Conservation (phyloP, 352 stramenopile genomes). For the Phytophthora cactorum region DNA sequence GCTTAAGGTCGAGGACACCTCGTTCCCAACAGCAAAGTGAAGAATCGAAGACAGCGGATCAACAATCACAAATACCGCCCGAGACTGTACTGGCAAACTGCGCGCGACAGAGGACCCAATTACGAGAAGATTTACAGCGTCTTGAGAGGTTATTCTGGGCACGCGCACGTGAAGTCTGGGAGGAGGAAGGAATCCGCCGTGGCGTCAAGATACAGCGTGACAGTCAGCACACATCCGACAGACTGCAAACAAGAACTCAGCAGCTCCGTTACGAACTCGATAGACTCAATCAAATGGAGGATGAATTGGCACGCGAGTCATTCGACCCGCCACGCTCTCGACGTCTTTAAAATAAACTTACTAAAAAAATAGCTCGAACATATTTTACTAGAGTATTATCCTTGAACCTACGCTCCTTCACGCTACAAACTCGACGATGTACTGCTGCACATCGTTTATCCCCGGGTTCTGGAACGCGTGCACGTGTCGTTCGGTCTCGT, state of each 20-base stretch:
- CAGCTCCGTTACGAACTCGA: slow-evolving; percentile 25
- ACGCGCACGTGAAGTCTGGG: slow-evolving; percentile 34
- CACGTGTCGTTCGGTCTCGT: slow-evolving; percentile 26
- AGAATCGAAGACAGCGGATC: slow-evolving; percentile 10
- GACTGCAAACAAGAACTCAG: slow-evolving; percentile 11
- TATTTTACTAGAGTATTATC: neutral
- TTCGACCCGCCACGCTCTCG: neutral
- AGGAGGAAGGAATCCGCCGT: slow-evolving; percentile 23
- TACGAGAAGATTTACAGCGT: slow-evolving; percentile 39
- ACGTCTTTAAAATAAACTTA: slow-evolving; percentile 6
- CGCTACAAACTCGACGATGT: slow-evolving; percentile 46
- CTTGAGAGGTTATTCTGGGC: slow-evolving; percentile 47
- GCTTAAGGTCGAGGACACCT: neutral
- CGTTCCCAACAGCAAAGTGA: slow-evolving; percentile 7
- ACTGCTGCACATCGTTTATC: slow-evolving; percentile 32
- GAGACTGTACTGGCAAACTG: slow-evolving; percentile 44
- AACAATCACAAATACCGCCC: slow-evolving; percentile 8
- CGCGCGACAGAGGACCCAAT: slow-evolving; percentile 34
- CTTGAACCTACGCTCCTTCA: neutral
- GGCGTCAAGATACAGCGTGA: slow-evolving; percentile 6
- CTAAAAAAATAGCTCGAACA: neutral
- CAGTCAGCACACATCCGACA: neutral
- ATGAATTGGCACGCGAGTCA: neutral
- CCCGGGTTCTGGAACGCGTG: slow-evolving; percentile 49
- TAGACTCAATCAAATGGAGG: slow-evolving; percentile 17